phyloP scores from a whole-genome alignment of 768 basidiomycete species.

The Calocybe indica region DNA sequence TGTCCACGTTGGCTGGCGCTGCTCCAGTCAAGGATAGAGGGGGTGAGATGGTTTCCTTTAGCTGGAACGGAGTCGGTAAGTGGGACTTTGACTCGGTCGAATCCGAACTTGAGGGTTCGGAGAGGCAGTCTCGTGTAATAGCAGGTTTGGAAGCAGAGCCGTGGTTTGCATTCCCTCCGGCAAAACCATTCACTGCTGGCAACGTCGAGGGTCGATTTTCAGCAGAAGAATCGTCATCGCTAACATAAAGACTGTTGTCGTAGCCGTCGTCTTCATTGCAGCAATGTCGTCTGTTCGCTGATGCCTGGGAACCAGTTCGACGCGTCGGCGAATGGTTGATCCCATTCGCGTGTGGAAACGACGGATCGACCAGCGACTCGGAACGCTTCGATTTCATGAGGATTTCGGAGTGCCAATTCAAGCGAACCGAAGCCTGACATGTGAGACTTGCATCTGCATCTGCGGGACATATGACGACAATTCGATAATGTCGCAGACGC shows the following conservation, averaged over 20 bases:
- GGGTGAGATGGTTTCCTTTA: too few relatives aligned
- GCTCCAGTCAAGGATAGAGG: too few relatives aligned
- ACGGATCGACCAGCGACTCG: not conserved
- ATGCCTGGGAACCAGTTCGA: constrained; percentile 4
- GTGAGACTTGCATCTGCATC: constrained; percentile 30
- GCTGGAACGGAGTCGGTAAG: too few relatives aligned
- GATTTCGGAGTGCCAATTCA: constrained; percentile 40
- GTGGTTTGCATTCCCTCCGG: too few relatives aligned
- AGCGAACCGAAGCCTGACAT: constrained; percentile 39
- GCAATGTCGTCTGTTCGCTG: not conserved
- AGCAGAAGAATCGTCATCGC: not conserved
- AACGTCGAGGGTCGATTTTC: not conserved
- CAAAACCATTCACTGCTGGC: too few relatives aligned
- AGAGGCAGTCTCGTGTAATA: too few relatives aligned
- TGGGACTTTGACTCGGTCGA: too few relatives aligned
- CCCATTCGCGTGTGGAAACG: not conserved
- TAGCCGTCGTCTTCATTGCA: not conserved
- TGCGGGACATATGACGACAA: constrained; percentile 35
- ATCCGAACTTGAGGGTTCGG: too few relatives aligned
- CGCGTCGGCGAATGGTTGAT: constrained; percentile 1
- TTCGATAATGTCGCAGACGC: constrained; percentile 28
- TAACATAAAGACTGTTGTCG: constrained; percentile 5
- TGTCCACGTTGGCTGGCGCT: too few relatives aligned
- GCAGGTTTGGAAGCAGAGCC: too few relatives aligned
- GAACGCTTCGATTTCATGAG: constrained; percentile 14